Base-by-base conservation (phyloP, 2,329 filamentous ascomycete species). In the Chaetomiaceae sp. region DNA sequence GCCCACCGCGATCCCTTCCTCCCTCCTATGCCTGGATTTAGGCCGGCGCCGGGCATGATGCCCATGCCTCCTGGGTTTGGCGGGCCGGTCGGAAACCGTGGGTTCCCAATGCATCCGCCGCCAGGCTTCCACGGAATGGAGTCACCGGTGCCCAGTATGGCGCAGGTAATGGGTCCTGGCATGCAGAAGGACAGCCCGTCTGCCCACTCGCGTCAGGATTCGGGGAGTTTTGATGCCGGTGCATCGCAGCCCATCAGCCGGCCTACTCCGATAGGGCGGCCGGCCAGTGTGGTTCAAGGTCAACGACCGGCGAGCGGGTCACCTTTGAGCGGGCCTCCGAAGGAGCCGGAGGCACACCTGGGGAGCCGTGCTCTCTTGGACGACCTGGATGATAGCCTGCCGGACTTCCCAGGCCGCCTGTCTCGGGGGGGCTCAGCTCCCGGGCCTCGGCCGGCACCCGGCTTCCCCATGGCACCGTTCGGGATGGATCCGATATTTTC, bases 301-400 rank as follows among this genome's bases (percentile, higher is more conserved):
- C 77, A 76, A 40, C 72, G 73, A 46, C 64, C 63, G 44, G 54
- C 63, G 55, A 58, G 57, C 59, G 58, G 61, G 3, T 64, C 65
- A 1, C 57, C 64, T 8, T 55, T 53, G 9, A 27, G 51, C 43
- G 64, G 68, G 1, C 76, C 78, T 23, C 72, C 75, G 25, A 84
- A 86, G 52, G 89, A 92, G 51, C 82, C 89, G 45, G 73, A 88
- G 51, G 87, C 84, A 56, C 91, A 94, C 63, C 78, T 99, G 23
- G 94, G 94, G 12, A 97, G 92, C 69, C 91, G 90, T 63, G 94
- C 91, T 12, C 76, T 99, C 12, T 76, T 97, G 43, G 86, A 86
- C 57, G 91, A 95, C 65, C 84, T 69, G 64, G 89, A 76, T 71
- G 87, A 75, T 66, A 80, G 71, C 58, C 73, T 75, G 31, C 67